These are phyloP conservation scores for Lasiodiplodia gonubiensis DNA, from an alignment of 2,329 filamentous ascomycete genomes.

Conservation along the genomic window DNA sequence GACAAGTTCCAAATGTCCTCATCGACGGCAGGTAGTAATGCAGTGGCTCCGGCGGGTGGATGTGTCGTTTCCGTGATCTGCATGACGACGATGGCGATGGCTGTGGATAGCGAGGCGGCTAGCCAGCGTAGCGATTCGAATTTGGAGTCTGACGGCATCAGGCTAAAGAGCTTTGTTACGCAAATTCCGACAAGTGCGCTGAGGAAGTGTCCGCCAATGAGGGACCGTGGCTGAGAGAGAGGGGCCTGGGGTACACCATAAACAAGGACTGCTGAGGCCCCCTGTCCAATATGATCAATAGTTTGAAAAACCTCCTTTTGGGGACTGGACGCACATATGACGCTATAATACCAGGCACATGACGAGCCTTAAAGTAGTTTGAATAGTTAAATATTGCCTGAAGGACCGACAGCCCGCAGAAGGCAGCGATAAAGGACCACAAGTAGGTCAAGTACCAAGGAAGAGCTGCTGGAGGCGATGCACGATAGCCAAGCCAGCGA, in stretches of 20 bases:
- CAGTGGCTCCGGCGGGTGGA: conserved; percentile 55
- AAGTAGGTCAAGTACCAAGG: conserved; percentile 44
- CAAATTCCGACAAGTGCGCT: conserved; percentile 52
- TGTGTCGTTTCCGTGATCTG: conserved; percentile 54
- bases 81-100: conserved; percentile 53
- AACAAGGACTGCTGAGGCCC: conserved; percentile 53
- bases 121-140: conserved; percentile 49
- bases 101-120: conserved; percentile 50
- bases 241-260: conserved; percentile 54
- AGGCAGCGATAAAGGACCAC: conserved; percentile 51
- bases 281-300: conserved; percentile 36
- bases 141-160: conserved; percentile 39
- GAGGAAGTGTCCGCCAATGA: conserved; percentile 53
- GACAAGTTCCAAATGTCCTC: conserved; percentile 46
- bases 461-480: conserved; percentile 31
- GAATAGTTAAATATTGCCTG: conserved; percentile 49
- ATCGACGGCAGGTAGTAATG: conserved; percentile 50
- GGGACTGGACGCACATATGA: conserved; percentile 41
- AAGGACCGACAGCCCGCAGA: conserved; percentile 50
- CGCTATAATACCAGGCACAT: conserved; percentile 51
- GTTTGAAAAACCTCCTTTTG: conserved; percentile 23
- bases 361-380: conserved; percentile 45
- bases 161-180: conserved; percentile 51
- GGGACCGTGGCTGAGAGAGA: conserved; percentile 52
- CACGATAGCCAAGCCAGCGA: conserved; percentile 64